Conservation (phyloP, 1,139 yeast genomes). For the Saccharomyces hybrid region DNA sequence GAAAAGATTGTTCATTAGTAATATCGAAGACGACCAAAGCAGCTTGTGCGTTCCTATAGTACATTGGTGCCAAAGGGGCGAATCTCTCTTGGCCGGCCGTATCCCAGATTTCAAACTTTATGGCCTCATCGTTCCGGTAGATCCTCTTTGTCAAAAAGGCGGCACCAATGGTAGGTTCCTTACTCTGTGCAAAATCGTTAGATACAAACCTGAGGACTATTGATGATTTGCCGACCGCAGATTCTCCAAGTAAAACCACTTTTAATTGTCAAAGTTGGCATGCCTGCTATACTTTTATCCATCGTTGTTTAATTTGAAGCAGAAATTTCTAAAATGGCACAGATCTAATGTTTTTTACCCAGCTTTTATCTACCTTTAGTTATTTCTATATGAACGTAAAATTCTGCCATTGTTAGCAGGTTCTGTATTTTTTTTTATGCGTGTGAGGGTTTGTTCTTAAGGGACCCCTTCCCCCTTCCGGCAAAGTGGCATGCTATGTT, state of each 20-base stretch:
- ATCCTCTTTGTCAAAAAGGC: constrained; percentile 94
- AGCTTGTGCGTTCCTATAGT: constrained; percentile 95
- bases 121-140: constrained; percentile 78
- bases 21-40: constrained; percentile 94
- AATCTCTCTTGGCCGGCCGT: constrained; percentile 98
- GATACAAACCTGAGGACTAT: constrained; percentile 87
- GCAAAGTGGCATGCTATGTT: background rate
- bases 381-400: no score
- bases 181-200: constrained; percentile 93
- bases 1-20: constrained; percentile 91
- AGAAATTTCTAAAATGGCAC: background rate
- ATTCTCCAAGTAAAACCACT: constrained; percentile 87
- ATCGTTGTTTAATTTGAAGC: constrained; percentile 5
- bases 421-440: background rate
- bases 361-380: background rate
- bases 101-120: constrained; percentile 97
- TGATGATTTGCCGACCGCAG: constrained; percentile 96
- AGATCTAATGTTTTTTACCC: background rate
- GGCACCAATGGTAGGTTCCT: constrained; percentile 96
- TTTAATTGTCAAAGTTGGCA: constrained; percentile 36
- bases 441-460: background rate
- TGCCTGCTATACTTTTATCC: constrained; percentile 49
- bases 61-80: constrained; percentile 95
- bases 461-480: background rate
- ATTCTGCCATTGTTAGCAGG: background rate